Evolutionary conservation across 495 filamentous ascomycete genomes (phyloP).

Genomic region (Aspergillus olivimuriae): DNA sequence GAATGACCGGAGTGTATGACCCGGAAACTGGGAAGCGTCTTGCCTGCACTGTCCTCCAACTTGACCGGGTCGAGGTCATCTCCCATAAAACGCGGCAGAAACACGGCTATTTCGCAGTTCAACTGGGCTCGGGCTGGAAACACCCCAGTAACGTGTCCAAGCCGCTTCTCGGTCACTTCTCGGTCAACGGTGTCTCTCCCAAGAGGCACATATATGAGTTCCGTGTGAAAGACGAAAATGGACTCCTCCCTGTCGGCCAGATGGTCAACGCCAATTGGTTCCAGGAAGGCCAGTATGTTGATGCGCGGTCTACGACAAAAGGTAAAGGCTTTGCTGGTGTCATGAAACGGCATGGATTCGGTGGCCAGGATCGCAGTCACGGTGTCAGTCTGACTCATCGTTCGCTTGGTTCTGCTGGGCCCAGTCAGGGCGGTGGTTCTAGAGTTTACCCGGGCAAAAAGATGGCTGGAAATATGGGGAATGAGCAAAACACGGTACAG

Average conservation of each 20-base stretch:
- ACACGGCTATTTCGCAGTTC: constrained; percentile 90
- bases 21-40: constrained; percentile 65
- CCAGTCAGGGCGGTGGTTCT: constrained; percentile 84
- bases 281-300: constrained; percentile 81
- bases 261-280: constrained; percentile 80
- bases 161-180: constrained; percentile 79
- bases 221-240: constrained; percentile 63
- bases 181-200: constrained; percentile 66
- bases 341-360: constrained; percentile 91
- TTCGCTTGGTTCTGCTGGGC: constrained; percentile 80
- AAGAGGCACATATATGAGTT: constrained; percentile 84
- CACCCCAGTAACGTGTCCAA: constrained; percentile 67
- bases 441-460: constrained; percentile 92
- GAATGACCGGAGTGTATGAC: constrained; percentile 89
- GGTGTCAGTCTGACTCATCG: constrained; percentile 90
- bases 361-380: constrained; percentile 85
- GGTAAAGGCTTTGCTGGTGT: constrained; percentile 94
- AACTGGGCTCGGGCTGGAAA: constrained; percentile 78
- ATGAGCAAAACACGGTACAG: constrained; percentile 77
- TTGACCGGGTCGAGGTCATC: constrained; percentile 85
- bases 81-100: constrained; percentile 70
- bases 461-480: constrained; percentile 95
- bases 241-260: constrained; percentile 65
- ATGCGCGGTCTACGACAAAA: constrained; percentile 67
- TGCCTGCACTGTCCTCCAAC: constrained; percentile 86